Percentiles rank a stretch among this genome's conserved stretches.
Evolutionary conservation across 352 stramenopile species (phyloP).

Genomic region (Phytopythium ostracodes): DNA sequence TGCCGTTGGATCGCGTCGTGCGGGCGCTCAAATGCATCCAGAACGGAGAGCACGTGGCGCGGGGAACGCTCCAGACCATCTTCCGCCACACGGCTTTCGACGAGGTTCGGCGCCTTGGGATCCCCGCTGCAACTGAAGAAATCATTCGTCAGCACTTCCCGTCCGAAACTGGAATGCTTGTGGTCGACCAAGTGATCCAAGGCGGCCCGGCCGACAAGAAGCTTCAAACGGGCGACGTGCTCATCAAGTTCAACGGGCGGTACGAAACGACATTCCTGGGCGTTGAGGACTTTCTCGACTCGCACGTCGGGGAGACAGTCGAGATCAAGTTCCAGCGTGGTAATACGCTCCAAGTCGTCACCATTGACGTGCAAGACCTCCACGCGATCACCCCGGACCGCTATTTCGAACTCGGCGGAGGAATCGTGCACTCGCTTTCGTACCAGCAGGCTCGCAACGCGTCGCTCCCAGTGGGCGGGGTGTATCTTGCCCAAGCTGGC

Average conservation of each 20-base stretch:
- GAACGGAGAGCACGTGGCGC: slow-evolving; percentile 42
- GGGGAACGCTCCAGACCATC: slow-evolving; percentile 86
- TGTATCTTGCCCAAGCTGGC: slow-evolving; percentile 84
- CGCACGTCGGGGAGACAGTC: slow-evolving; percentile 59
- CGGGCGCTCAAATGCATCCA: slow-evolving; percentile 72
- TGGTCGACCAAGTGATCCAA: slow-evolving; percentile 87
- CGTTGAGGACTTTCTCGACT: slow-evolving; percentile 78
- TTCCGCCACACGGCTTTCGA: slow-evolving; percentile 89
- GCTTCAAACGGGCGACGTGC: slow-evolving; percentile 82
- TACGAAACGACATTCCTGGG: slow-evolving; percentile 81
- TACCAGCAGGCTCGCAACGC: slow-evolving; percentile 87
- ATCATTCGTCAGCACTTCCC: slow-evolving; percentile 68
- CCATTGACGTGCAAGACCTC: slow-evolving; percentile 61
- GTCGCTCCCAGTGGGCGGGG: slow-evolving; percentile 63
- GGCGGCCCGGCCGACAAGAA: slow-evolving; percentile 65
- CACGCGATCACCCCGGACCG: slow-evolving; percentile 77
- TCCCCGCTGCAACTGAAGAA: slow-evolving; percentile 62
- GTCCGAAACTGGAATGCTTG: slow-evolving; percentile 86
- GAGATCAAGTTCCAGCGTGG: slow-evolving; percentile 76
- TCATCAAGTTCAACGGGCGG: slow-evolving; percentile 74
- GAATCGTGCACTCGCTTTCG: slow-evolving; percentile 85
- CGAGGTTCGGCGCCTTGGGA: slow-evolving; percentile 79
- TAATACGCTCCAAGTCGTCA: slow-evolving; percentile 37
- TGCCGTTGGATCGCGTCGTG: slow-evolving; percentile 85
- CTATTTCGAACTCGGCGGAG: slow-evolving; percentile 85